A percentile compares a stretch with the other conserved stretches of the same genome.
Evolutionary conservation across 306 rosid genomes (phyloP).

Genomic region (Pterocarpus macrocarpus): DNA sequence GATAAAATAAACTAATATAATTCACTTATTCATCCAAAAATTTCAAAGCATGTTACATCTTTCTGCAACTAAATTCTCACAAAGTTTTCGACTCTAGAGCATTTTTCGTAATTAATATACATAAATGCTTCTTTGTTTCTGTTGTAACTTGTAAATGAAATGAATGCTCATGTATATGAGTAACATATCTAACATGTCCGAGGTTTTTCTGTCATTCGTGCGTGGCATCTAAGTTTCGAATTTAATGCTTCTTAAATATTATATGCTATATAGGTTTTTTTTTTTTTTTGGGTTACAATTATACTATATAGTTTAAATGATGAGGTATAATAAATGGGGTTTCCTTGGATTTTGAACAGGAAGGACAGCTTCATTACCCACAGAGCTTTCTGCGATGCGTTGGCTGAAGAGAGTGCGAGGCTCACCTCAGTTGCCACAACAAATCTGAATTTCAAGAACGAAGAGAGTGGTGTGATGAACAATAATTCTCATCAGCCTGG

Average conservation of each 20-base stretch:
- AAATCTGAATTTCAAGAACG: slow-evolving; percentile 74
- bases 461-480: slow-evolving; percentile 46
- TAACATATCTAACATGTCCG: slow-evolving; percentile 29
- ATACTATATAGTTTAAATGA: slow-evolving; percentile 25
- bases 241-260: slow-evolving; percentile 50
- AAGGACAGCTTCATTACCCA: slow-evolving; percentile 98
- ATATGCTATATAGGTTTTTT: no score
- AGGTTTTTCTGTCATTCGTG: slow-evolving; percentile 41
- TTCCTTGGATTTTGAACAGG: slow-evolving; percentile 57
- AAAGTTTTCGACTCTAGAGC: no score
- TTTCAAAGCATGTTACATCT: no score
- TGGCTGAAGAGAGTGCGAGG: slow-evolving; percentile 94
- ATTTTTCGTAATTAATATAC: no score
- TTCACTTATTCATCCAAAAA: no score
- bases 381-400: slow-evolving; percentile 97
- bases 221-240: slow-evolving; percentile 38
- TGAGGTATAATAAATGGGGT: slow-evolving; percentile 47
- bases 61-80: no score
- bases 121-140: not conserved
- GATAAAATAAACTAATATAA: no score
- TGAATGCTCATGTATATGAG: slow-evolving; percentile 43
- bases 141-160: slow-evolving; percentile 30
- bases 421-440: slow-evolving; percentile 63
- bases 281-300: not conserved
- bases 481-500: slow-evolving; percentile 41